Conservation (phyloP, 2,329 filamentous ascomycete genomes). For the Ophiostoma montium region DNA sequence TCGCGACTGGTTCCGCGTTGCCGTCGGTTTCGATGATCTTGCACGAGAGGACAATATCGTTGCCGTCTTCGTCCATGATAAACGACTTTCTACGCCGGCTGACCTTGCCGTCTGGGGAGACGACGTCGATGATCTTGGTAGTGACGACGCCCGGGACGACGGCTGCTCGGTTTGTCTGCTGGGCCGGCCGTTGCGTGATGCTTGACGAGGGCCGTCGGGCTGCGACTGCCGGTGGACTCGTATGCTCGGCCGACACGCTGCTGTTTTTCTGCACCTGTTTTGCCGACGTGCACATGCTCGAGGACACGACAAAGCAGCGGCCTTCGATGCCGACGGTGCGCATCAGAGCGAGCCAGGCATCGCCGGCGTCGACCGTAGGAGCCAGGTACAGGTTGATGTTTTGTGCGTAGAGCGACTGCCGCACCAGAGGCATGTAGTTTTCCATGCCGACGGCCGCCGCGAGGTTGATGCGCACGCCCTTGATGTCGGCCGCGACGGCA, state of each 20-base stretch:
- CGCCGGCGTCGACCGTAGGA: slow-evolving; percentile 73
- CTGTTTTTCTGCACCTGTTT: background rate
- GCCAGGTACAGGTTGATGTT: slow-evolving; percentile 87
- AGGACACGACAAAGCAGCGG: slow-evolving; percentile 69
- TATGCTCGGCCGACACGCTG: too few relatives aligned
- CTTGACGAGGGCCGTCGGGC: too few relatives aligned
- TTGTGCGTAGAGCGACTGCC: slow-evolving; percentile 73
- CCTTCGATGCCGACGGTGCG: slow-evolving; percentile 70
- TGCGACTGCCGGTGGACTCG: too few relatives aligned
- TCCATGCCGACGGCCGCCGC: slow-evolving; percentile 93
- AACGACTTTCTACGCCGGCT: slow-evolving; percentile 17
- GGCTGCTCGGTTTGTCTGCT: too few relatives aligned
- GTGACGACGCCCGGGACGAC: slow-evolving; percentile 8
- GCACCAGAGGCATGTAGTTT: slow-evolving; percentile 84
- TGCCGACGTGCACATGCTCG: slow-evolving; percentile 58
- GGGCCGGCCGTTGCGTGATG: too few relatives aligned
- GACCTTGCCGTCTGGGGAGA: background rate
- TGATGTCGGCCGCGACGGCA: slow-evolving; percentile 66
- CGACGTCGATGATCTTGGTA: slow-evolving; percentile 6
- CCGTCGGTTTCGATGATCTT: slow-evolving; percentile 1
- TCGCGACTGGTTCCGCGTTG: background rate
- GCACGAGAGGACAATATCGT: slow-evolving; percentile 28
- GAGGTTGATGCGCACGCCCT: slow-evolving; percentile 64
- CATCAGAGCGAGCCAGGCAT: slow-evolving; percentile 74
- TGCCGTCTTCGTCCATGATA: slow-evolving; percentile 35